Evolutionary conservation across 768 basidiomycete species (phyloP).

Genomic region (Rhizopogon rudus): DNA sequence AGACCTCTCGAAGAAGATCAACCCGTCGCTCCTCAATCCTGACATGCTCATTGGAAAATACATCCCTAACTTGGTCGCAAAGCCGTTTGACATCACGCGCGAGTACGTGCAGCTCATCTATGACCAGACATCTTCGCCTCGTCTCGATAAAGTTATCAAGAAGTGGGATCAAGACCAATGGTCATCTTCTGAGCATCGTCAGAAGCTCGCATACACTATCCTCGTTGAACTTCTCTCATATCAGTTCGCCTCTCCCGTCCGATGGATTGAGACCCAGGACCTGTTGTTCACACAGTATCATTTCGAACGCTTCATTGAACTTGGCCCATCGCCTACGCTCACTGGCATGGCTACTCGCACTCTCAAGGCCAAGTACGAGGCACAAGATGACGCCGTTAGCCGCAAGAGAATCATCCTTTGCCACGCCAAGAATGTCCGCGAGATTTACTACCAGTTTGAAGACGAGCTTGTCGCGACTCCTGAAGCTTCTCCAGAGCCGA

Average conservation of each 20-base stretch:
- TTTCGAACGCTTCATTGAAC: conserved; percentile 92
- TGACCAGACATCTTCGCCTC: conserved; percentile 93
- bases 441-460: conserved; percentile 97
- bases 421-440: conserved; percentile 92
- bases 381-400: conserved; percentile 78
- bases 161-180: conserved; percentile 92
- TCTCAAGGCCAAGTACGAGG: conserved; percentile 90
- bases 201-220: conserved; percentile 92
- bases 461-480: conserved; percentile 59
- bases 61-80: conserved; percentile 93
- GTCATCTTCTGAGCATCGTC: conserved; percentile 76
- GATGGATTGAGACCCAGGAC: conserved; percentile 99
- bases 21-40: conserved; percentile 84
- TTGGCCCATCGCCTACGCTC: conserved; percentile 94
- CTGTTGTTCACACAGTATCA: conserved; percentile 79
- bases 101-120: conserved; percentile 94
- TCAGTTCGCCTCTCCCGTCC: conserved; percentile 97
- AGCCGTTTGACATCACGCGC: conserved; percentile 76
- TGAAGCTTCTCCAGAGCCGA: conserved; percentile 23
- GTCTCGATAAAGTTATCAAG: conserved; percentile 90
- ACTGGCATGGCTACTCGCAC: conserved; percentile 93
- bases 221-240: conserved; percentile 96
- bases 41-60: conserved; percentile 94
- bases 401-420: conserved; percentile 81
- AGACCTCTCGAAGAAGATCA: conserved; percentile 99